These are phyloP conservation scores for Biscogniauxia sp. DNA, from an alignment of 2,329 filamentous ascomycete species.

Conservation along the genomic window DNA sequence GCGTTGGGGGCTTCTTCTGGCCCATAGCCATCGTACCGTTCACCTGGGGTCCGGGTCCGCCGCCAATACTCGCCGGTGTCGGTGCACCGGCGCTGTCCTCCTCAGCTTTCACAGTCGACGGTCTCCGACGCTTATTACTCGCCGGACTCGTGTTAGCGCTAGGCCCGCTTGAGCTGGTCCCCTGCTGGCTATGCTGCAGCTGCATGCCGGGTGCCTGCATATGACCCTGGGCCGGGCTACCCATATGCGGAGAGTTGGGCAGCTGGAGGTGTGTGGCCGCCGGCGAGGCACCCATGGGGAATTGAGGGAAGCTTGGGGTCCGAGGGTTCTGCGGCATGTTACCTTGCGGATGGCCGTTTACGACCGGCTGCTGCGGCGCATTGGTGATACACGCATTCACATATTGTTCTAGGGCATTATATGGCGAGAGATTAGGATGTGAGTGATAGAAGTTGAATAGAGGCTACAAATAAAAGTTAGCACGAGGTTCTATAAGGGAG, in stretches of 20 bases:
- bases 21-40: conserved; percentile 48
- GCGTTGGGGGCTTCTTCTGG: conserved; percentile 56
- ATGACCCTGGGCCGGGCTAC: conserved; percentile 59
- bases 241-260: conserved; percentile 60
- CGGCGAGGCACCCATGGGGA: conserved; percentile 59
- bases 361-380: conserved; percentile 32
- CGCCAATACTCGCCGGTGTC: conserved; percentile 42
- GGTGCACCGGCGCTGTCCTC: conserved; percentile 51
- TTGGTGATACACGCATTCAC: conserved; percentile 47
- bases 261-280: conserved; percentile 59
- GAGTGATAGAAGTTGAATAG: conserved; percentile 58
- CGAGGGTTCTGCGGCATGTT: conserved; percentile 47
- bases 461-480: conserved; percentile 33
- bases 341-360: conserved; percentile 45
- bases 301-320: conserved; percentile 56
- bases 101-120: conserved; percentile 57
- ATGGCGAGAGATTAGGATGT: conserved; percentile 54
- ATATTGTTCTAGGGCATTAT: conserved; percentile 60
- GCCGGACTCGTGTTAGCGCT: conserved; percentile 66
- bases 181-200: conserved; percentile 66
- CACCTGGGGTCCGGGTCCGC: conserved; percentile 38
- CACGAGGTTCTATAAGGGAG: background rate
- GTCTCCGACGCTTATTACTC: conserved; percentile 57
- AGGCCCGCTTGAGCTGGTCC: conserved; percentile 62
- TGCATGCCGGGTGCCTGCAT: conserved; percentile 67